Conservation (phyloP, 2,329 filamentous ascomycete species). For the Proliferodiscus dingleyae region DNA sequence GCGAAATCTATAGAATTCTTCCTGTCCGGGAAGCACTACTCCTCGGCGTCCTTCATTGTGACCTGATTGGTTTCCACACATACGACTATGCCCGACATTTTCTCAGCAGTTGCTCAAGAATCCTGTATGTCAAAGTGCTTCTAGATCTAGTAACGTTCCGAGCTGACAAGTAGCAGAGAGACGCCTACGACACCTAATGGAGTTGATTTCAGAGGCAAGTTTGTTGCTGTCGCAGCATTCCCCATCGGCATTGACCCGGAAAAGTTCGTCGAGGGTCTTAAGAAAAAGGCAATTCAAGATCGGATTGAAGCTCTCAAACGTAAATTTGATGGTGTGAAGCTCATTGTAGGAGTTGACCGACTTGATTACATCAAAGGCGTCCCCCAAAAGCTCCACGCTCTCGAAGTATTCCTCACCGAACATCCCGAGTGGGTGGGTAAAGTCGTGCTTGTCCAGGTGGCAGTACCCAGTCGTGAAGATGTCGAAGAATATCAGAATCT, state of each 20-base stretch:
- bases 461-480: constrained; percentile 89
- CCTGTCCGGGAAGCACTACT: constrained; percentile 88
- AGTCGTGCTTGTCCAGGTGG: constrained; percentile 92
- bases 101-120: constrained; percentile 91
- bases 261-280: constrained; percentile 85
- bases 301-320: constrained; percentile 79
- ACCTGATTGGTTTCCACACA: constrained; percentile 95
- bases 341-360: constrained; percentile 94
- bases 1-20: constrained; percentile 92
- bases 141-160: neutral
- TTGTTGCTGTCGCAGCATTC: constrained; percentile 89
- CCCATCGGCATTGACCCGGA: constrained; percentile 97
- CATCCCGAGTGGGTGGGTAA: constrained; percentile 98
- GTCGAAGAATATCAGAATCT: constrained; percentile 98
- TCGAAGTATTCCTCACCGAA: constrained; percentile 94
- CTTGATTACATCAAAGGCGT: constrained; percentile 99
- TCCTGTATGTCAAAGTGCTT: constrained; percentile 55
- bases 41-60: constrained; percentile 83
- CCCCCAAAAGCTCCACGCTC: constrained; percentile 91
- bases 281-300: constrained; percentile 80
- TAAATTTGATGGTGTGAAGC: constrained; percentile 93
- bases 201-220: constrained; percentile 82
- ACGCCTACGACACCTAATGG: constrained; percentile 84
- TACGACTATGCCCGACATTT: constrained; percentile 99
- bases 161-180: constrained; percentile 36